Percentiles rank a stretch among this genome's conserved stretches.
phyloP scores from a whole-genome alignment of 345 rosid genomes.

The Clarkia xantiana region DNA sequence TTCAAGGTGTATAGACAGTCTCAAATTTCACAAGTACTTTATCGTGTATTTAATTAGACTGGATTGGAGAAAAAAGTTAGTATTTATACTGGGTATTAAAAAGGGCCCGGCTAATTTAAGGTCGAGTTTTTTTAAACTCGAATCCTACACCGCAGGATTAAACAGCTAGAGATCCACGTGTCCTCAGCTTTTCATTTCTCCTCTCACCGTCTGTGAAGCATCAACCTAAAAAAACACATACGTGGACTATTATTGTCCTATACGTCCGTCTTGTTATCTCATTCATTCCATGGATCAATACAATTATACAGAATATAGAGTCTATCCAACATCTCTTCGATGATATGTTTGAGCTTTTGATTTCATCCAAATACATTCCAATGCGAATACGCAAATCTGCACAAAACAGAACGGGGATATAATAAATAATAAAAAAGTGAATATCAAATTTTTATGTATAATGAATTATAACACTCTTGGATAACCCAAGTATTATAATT shows the following conservation, averaged over 20 bases:
- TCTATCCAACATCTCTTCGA: constrained; percentile 89
- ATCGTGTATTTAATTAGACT: constrained; percentile 70
- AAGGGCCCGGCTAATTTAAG: no score
- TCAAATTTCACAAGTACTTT: constrained; percentile 69
- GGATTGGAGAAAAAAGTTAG: constrained; percentile 10
- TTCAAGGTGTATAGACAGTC: constrained; percentile 72
- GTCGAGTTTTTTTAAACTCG: no score
- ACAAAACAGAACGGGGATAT: neutral
- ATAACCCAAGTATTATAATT: neutral
- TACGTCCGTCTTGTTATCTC: constrained; percentile 92
- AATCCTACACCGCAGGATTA: no score
- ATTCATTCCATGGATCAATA: constrained; percentile 98
- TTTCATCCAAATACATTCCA: constrained; percentile 87
- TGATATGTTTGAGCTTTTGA: constrained; percentile 85
- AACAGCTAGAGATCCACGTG: no score
- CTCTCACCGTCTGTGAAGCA: no score
- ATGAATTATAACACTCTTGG: neutral
- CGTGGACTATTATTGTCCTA: constrained; percentile 88
- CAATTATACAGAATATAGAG: constrained; percentile 88
- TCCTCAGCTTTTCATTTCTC: no score
- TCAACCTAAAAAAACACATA: constrained; percentile 11
- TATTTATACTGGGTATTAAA: no score
- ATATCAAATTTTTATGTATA: no score
- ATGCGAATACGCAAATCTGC: constrained; percentile 98
- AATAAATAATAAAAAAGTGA: no score